Conservation (phyloP, 2,329 filamentous ascomycete species). For the Chrysoporthe austroafricana region DNA sequence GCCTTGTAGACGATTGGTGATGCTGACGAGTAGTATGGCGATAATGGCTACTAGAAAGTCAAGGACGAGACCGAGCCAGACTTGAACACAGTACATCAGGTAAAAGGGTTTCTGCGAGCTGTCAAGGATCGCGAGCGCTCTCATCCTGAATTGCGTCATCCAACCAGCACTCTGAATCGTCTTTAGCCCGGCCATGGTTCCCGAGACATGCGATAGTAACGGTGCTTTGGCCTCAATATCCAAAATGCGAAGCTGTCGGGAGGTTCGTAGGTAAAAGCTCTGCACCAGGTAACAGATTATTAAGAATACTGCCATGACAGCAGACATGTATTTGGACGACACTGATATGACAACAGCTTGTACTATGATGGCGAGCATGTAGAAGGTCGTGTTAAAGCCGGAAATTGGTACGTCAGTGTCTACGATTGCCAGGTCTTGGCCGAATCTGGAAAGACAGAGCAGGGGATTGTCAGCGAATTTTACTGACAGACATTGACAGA, state of each 20-base stretch:
- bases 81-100: slow-evolving; percentile 53
- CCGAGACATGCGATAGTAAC: slow-evolving; percentile 46
- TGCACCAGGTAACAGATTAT: slow-evolving; percentile 36
- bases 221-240: slow-evolving; percentile 48
- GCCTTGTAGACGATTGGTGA: slow-evolving; percentile 36
- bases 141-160: not conserved
- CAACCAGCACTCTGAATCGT: not conserved
- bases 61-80: slow-evolving; percentile 54
- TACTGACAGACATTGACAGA: too few relatives aligned
- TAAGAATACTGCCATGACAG: not conserved
- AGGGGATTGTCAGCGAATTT: not conserved
- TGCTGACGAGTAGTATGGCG: slow-evolving; percentile 35
- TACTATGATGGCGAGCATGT: not conserved
- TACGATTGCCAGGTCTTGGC: not conserved
- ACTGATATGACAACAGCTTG: not conserved
- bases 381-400: not conserved
- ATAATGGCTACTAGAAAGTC: slow-evolving; percentile 51
- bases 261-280: slow-evolving; percentile 46
- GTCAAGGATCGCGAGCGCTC: slow-evolving; percentile 43
- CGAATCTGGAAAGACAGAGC: not conserved
- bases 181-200: slow-evolving; percentile 41
- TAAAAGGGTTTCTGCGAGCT: slow-evolving; percentile 56
- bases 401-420: not conserved
- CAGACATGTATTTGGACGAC: not conserved
- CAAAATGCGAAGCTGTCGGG: slow-evolving; percentile 46